phyloP scores from a whole-genome alignment of 1,284 basidiomycete species.

The Puccinia triticina region DNA sequence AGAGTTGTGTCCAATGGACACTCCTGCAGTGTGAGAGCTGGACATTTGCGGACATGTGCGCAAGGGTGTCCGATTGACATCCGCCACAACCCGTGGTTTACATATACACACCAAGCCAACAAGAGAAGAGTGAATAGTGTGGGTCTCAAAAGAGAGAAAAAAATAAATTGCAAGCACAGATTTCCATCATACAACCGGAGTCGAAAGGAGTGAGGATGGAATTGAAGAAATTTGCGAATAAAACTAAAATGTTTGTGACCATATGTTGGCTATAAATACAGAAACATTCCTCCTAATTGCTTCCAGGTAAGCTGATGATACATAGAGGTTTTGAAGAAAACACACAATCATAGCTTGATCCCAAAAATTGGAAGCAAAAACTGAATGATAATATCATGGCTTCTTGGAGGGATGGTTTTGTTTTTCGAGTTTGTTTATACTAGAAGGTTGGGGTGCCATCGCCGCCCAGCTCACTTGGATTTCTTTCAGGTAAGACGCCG shows the following conservation, averaged over 20 bases:
- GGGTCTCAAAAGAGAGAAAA: background rate
- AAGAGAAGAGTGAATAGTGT: too few relatives aligned
- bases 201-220: constrained; percentile 4
- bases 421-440: background rate
- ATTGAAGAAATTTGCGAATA: background rate
- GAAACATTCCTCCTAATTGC: background rate
- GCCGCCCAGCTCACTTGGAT: background rate
- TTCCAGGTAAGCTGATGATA: background rate
- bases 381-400: background rate
- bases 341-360: background rate
- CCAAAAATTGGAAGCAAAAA: background rate
- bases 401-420: background rate
- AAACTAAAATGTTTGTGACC: background rate
- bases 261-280: background rate
- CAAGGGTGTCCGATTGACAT: too few relatives aligned
- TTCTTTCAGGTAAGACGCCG: background rate
- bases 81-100: too few relatives aligned
- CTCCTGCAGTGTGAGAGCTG: too few relatives aligned
- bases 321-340: background rate
- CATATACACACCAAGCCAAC: too few relatives aligned
- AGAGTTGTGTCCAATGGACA: too few relatives aligned
- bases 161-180: background rate
- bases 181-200: background rate
- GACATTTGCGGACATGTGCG: too few relatives aligned
- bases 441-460: background rate